Conservation (phyloP, 768 basidiomycete genomes). For the Collybia mongolica region DNA sequence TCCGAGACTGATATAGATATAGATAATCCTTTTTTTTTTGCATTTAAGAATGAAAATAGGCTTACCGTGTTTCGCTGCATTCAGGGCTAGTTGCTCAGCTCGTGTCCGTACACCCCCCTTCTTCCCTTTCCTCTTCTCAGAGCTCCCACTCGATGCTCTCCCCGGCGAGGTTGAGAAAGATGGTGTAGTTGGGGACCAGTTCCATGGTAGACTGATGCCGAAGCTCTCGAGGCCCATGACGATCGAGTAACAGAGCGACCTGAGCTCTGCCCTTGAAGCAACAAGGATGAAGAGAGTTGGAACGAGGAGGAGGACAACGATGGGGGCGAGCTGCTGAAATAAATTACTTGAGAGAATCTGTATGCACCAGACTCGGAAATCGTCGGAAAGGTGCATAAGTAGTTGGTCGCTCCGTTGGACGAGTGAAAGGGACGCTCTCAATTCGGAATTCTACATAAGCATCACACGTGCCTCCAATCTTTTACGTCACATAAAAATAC, state of each 20-base stretch:
- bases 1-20: slow-evolving; percentile 13
- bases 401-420: slow-evolving; percentile 14
- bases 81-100: slow-evolving; percentile 55
- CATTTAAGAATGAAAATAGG: background rate
- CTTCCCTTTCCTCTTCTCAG: slow-evolving; percentile 48
- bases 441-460: background rate
- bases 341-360: slow-evolving; percentile 36
- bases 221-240: slow-evolving; percentile 61
- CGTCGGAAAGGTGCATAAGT: slow-evolving; percentile 47
- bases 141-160: slow-evolving; percentile 15
- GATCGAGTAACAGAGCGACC: slow-evolving; percentile 24
- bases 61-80: slow-evolving; percentile 26
- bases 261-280: slow-evolving; percentile 24
- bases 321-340: slow-evolving; percentile 58
- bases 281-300: slow-evolving; percentile 51
- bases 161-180: slow-evolving; percentile 13
- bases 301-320: slow-evolving; percentile 52
- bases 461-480: background rate
- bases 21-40: background rate
- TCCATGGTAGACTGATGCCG: slow-evolving; percentile 59
- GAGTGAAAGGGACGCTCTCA: slow-evolving; percentile 1
- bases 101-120: slow-evolving; percentile 40
- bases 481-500: background rate
- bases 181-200: slow-evolving; percentile 43
- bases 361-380: slow-evolving; percentile 36